Evolutionary conservation across 2,329 filamentous ascomycete species (phyloP).

Genomic region (Nigrospora sphaerica): DNA sequence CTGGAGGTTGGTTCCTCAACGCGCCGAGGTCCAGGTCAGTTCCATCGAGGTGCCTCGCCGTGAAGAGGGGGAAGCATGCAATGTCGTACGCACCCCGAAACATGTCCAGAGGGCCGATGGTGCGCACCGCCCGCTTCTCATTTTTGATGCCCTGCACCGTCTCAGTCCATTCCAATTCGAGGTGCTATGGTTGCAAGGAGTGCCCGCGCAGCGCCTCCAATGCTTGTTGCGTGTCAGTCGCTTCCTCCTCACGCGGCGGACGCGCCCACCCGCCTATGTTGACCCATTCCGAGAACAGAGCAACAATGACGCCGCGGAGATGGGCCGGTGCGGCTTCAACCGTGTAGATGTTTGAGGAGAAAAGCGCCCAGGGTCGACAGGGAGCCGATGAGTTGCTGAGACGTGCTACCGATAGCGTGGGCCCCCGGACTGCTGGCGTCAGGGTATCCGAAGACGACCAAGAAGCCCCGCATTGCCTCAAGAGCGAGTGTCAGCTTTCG

Average conservation of each 20-base stretch:
- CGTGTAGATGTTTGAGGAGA: slow-evolving; percentile 37
- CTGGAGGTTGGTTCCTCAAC: slow-evolving; percentile 34
- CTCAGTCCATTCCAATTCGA: slow-evolving; percentile 32
- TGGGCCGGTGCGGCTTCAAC: slow-evolving; percentile 40
- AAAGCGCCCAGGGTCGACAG: slow-evolving; percentile 44
- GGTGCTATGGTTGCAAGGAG: slow-evolving; percentile 19
- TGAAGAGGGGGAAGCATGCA: not conserved
- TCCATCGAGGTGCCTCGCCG: not conserved
- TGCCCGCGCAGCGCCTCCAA: slow-evolving; percentile 21
- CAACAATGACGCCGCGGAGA: slow-evolving; percentile 39
- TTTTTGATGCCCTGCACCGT: slow-evolving; percentile 31
- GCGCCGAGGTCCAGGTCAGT: not conserved
- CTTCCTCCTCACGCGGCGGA: slow-evolving; percentile 17
- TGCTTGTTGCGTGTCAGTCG: slow-evolving; percentile 29
- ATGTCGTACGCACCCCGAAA: slow-evolving; percentile 17
- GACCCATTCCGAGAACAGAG: slow-evolving; percentile 40
- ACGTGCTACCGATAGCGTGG: slow-evolving; percentile 36
- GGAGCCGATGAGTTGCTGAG: slow-evolving; percentile 46
- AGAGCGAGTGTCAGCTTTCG: too few relatives aligned
- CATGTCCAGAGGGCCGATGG: slow-evolving; percentile 28
- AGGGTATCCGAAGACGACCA: slow-evolving; percentile 41
- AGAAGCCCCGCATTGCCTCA: slow-evolving; percentile 41
- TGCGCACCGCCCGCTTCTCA: slow-evolving; percentile 22
- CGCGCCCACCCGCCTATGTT: slow-evolving; percentile 39
- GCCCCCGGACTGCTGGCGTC: slow-evolving; percentile 25